A percentile compares a stretch with the other conserved stretches of the same genome.
Conservation (phyloP, 2,329 filamentous ascomycete species). For the Dactylellina haptotyla region DNA sequence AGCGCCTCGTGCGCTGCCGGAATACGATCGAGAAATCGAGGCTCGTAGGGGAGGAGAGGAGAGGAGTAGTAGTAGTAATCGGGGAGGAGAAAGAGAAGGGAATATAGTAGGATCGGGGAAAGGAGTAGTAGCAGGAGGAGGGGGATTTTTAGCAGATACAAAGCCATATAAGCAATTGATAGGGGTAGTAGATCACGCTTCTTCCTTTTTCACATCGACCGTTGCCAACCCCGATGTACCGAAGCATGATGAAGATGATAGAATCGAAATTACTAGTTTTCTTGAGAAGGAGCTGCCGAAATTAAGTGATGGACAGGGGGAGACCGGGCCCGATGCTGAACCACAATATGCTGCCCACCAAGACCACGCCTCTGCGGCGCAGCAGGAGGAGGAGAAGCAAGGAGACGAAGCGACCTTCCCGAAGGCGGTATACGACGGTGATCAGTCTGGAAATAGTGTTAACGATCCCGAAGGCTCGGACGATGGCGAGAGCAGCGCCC, state of each 20-base stretch:
- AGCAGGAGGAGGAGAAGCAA: constrained; percentile 12
- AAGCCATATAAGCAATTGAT: constrained; percentile 40
- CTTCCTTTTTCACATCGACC: constrained; percentile 45
- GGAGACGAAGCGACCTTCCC: constrained; percentile 17
- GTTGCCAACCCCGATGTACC: constrained; percentile 50
- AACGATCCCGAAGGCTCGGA: constrained; percentile 37
- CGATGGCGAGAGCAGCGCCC: constrained; percentile 8
- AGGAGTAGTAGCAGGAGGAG: constrained; percentile 13
- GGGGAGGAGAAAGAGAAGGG: neutral
- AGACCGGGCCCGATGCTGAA: constrained; percentile 10
- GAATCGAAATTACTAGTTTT: constrained; percentile 52
- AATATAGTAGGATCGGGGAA: neutral
- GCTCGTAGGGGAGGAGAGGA: constrained; percentile 20
- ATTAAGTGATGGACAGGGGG: constrained; percentile 50
- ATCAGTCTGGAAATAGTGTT: constrained; percentile 32
- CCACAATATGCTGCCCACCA: constrained; percentile 4
- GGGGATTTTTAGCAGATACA: constrained; percentile 3
- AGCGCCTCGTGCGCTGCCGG: constrained; percentile 55
- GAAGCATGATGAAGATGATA: constrained; percentile 46
- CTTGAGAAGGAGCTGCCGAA: constrained; percentile 44
- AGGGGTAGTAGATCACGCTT: constrained; percentile 35
- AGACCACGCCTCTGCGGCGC: constrained; percentile 29
- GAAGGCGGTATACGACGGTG: constrained; percentile 19
- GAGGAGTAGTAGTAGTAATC: neutral
- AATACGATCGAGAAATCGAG: constrained; percentile 51